phyloP scores from a whole-genome alignment of 2,329 filamentous ascomycete species.

The Stachybotrys echinatus region DNA sequence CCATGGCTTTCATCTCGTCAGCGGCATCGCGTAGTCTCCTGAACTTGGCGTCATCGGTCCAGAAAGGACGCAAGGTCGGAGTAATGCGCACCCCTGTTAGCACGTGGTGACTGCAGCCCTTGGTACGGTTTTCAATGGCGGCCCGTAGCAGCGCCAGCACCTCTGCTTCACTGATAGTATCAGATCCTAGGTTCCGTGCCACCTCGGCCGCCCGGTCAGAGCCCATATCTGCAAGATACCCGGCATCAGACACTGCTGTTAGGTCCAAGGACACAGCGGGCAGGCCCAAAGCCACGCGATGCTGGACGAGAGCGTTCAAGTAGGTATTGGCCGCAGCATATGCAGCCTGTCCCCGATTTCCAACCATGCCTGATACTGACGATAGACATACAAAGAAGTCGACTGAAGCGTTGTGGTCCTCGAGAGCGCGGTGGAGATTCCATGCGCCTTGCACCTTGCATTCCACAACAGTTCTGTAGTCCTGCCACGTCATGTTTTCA shows the following conservation, averaged over 20 bases:
- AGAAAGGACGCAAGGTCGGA: not conserved
- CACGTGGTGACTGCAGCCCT: not conserved
- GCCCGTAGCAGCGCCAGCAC: not conserved
- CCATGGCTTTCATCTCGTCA: not conserved
- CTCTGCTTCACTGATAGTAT: not conserved
- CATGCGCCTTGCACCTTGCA: not conserved
- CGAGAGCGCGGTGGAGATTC: not conserved
- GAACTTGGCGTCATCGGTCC: slow-evolving; percentile 1
- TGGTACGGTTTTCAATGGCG: not conserved
- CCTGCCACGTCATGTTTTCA: not conserved
- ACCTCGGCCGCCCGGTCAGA: not conserved
- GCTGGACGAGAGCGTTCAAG: not conserved
- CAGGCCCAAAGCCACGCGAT: not conserved
- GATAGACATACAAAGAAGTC: not conserved
- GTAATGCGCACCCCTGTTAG: not conserved
- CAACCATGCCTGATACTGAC: not conserved
- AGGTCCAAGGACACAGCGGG: not conserved
- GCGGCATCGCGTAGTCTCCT: not conserved
- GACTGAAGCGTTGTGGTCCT: not conserved
- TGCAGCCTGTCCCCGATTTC: not conserved
- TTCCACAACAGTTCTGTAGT: not conserved
- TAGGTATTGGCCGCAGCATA: slow-evolving; percentile 1
- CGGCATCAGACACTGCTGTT: not conserved
- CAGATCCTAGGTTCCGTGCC: not conserved
- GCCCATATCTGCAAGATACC: not conserved